Percentiles rank a stretch among this genome's conserved stretches.
These are phyloP conservation scores for Verbena officinalis DNA, from an alignment of 257 asterid species.

Conservation along the genomic window DNA sequence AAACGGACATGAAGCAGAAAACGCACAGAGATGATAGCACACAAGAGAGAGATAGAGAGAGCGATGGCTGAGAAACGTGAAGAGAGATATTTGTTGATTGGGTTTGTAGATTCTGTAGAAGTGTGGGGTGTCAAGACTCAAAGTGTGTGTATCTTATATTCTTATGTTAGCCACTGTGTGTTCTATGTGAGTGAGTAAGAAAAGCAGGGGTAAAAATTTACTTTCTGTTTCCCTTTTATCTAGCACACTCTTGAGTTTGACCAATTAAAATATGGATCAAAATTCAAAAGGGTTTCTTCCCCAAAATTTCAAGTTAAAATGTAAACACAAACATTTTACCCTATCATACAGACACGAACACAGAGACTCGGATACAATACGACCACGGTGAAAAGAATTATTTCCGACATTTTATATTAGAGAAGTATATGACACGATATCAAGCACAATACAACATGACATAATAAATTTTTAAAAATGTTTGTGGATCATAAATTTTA, in stretches of 20 bases:
- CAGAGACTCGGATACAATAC: too few relatives aligned
- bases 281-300: background rate
- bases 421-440: too few relatives aligned
- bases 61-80: background rate
- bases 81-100: slow-evolving; percentile 33
- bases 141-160: background rate
- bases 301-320: background rate
- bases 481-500: too few relatives aligned
- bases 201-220: background rate
- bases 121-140: background rate
- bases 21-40: background rate
- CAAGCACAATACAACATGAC: too few relatives aligned
- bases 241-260: background rate
- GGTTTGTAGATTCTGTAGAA: slow-evolving; percentile 26
- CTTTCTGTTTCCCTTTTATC: background rate
- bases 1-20: slow-evolving; percentile 1
- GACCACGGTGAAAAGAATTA: too few relatives aligned
- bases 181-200: background rate
- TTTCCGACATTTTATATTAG: too few relatives aligned
- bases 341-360: too few relatives aligned
- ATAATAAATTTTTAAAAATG: too few relatives aligned
- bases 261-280: background rate
- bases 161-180: background rate
- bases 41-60: slow-evolving; percentile 8
- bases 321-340: background rate